Evolutionary conservation across 345 rosid species (phyloP), one percentile per base, ranked within the genome.

Genomic region (Pelargonium nanum): DNA sequence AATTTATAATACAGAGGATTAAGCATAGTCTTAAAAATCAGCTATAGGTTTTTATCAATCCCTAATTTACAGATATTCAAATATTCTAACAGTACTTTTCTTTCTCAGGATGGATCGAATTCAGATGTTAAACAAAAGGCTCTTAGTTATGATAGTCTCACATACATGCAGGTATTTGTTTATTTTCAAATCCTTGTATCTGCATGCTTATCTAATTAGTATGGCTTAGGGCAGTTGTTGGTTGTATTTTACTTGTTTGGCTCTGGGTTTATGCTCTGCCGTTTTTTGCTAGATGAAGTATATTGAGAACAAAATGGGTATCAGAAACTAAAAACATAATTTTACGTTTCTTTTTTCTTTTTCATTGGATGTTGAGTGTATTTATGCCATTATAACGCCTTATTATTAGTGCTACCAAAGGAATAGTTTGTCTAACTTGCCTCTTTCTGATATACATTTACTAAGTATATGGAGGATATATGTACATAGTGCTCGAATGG

Each of bases 141-240:
- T 65, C 65, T 83, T 92, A 87, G 91, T 75, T 86, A 85, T 82
- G 77, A 77, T 68, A 78, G 86, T 64, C 82, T 94, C 61, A 80
- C 88, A 20, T 94, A 86, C 75, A 84, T 94, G 79, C 91, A 90
- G 96, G 99, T 90, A 40, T 6, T 2, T 2, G 0, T 7, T n/a
- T 40, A 12, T 40, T 40, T 15, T 8, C 16, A 12, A 6, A 40
- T 12, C 48, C 15, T 40, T 12, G 16, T 17, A 6, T 12, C 2
- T 40, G 48, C 48, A 40, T 40, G 48, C 15, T 40, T 40, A 40
- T 40, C 48, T 40, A 12, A 40, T 40, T 15, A 40, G 48, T 40
- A 40, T 2, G 48, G 48, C 48, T 40, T 40, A 40, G 15, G 9
- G 48, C 48, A 40, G 16, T 40, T 40, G n/a, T n/a, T n/a, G n/a